These are phyloP conservation scores for Abrus precatorius DNA, from an alignment of 306 rosid species.

Conservation along the genomic window DNA sequence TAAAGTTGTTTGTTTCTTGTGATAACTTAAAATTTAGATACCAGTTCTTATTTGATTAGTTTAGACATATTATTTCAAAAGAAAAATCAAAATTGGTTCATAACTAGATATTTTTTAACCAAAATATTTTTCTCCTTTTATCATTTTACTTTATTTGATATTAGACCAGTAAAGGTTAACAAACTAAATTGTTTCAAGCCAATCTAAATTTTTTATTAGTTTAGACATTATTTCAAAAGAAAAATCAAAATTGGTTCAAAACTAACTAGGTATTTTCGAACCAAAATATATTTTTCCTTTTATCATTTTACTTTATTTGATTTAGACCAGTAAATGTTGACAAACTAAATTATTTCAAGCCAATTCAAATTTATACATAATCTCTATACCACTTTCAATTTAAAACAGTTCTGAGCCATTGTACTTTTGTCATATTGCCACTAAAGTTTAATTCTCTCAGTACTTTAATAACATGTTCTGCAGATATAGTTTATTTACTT, in stretches of 20 bases:
- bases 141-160: neutral
- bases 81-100: neutral
- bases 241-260: neutral
- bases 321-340: neutral
- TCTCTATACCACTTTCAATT: neutral
- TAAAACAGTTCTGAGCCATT: neutral
- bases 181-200: neutral
- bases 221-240: neutral
- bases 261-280: neutral
- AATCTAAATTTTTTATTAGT: neutral
- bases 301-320: neutral
- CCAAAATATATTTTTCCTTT: neutral
- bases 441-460: slow-evolving; percentile 1
- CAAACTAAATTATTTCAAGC: neutral
- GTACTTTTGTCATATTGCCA: neutral
- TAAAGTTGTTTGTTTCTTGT: neutral
- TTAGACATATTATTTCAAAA: neutral
- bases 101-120: neutral
- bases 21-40: neutral
- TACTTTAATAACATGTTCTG: neutral
- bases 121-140: neutral
- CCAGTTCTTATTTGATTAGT: neutral
- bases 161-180: neutral
- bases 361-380: neutral
- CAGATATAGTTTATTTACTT: slow-evolving; percentile 3